Evolutionary conservation across 2,329 filamentous ascomycete species (phyloP), one percentile per base, ranked within the genome.

Genomic region (Aspergillus ochraceus): DNA sequence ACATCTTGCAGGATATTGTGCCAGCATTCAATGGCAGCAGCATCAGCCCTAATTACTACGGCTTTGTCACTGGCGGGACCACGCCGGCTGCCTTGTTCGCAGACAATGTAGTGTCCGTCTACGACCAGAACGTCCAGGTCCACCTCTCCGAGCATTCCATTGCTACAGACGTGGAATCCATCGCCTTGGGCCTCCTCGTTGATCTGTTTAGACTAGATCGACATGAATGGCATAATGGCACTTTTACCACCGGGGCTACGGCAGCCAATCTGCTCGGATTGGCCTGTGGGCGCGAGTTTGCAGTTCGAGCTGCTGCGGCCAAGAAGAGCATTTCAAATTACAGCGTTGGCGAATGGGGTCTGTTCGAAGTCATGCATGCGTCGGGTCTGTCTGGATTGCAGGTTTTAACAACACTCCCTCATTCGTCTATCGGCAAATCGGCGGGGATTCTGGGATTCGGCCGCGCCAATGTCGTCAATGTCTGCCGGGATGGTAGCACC

Each of bases 41-140:
- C 65, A 82, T 84, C 47, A 86, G 84, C 49, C 76, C 86, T 11
- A 86, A 87, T 57, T 96, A 96, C 80, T 96, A 91, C 74, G 93
- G 92, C 60, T 97, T 97, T 73, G 90, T 97, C 6, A 96, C 89
- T 0, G 94, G 94, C 49, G 90, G 91, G 14, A 81, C 84, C 8
- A 90, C 93, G 0, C 91, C 92, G 6, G 86, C 92, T 24, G 92
- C 92, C 32, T 84, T 89, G 66, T 85, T 91, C 56, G 93, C 92
- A 1, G 94, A 97, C 73, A 90, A 92, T 64, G 77, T 97, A n/a
- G 92, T 94, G 61, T 88, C 88, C 5, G 84, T 86, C 9, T 84
- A 89, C 61, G 93, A 97, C 72, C 91, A 96, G 72, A 97, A 93
- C 74, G 88, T 92, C 4, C 84, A 88, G 59, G 90, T 96, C 0